A percentile compares a stretch with the other conserved stretches of the same genome.
Conservation (phyloP, 768 basidiomycete genomes). For the Hericium rajendrae region DNA sequence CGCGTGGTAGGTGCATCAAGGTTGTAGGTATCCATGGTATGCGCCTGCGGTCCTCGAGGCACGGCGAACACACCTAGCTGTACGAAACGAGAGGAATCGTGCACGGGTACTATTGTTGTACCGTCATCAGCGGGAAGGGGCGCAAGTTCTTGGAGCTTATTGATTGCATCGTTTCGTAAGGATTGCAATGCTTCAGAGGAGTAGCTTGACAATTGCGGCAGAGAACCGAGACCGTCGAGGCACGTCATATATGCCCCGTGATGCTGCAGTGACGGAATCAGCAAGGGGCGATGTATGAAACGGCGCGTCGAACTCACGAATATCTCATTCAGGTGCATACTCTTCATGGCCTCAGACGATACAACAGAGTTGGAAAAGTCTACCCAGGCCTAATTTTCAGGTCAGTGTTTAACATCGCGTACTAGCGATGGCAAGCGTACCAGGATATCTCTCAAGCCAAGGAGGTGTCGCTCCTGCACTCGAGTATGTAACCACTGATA, state of each 20-base stretch:
- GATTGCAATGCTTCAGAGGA: conserved; percentile 46
- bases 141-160: conserved; percentile 45
- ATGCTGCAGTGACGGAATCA: conserved; percentile 40
- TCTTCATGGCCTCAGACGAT: conserved; percentile 18
- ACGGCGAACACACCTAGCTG: conserved; percentile 73
- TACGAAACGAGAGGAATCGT: conserved; percentile 29
- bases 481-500: conserved; percentile 64
- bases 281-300: neutral
- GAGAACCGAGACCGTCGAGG: conserved; percentile 77
- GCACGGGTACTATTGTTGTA: conserved; percentile 17
- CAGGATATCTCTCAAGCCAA: conserved; percentile 81
- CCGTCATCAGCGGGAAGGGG: conserved; percentile 29
- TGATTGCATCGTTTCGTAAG: conserved; percentile 51
- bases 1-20: conserved; percentile 83
- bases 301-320: conserved; percentile 45
- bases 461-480: conserved; percentile 52
- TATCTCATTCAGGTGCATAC: conserved; percentile 38
- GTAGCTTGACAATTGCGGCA: conserved; percentile 63
- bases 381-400: conserved; percentile 69
- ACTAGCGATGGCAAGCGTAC: conserved; percentile 32
- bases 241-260: conserved; percentile 92
- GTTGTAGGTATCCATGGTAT: conserved; percentile 48
- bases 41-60: conserved; percentile 39
- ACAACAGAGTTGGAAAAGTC: conserved; percentile 68
- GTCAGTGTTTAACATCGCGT: neutral